A percentile compares a stretch with the other conserved stretches of the same genome.
phyloP scores from a whole-genome alignment of 106 monocot species.

The Alisma plantagoaquatica region DNA sequence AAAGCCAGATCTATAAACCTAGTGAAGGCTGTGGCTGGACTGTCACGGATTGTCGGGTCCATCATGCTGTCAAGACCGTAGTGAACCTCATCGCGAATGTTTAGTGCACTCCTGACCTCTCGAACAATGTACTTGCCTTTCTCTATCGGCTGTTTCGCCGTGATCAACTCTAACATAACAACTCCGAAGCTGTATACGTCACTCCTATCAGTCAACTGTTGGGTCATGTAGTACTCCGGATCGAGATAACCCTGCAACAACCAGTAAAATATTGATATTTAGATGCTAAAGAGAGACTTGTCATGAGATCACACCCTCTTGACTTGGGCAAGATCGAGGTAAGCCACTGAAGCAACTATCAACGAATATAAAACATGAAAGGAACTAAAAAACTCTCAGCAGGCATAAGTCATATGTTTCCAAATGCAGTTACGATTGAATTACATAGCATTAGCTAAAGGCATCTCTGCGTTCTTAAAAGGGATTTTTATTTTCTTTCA shows the following conservation, averaged over 20 bases:
- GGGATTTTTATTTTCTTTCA: no score
- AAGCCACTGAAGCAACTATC: no score
- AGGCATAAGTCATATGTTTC: no score
- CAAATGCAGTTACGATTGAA: no score
- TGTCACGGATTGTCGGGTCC: constrained; percentile 33
- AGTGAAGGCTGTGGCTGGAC: constrained; percentile 20
- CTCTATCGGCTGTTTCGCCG: constrained; percentile 32
- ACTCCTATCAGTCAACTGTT: constrained; percentile 53
- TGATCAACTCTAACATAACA: constrained; percentile 65
- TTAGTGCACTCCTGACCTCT: constrained; percentile 24
- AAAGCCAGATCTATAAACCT: constrained; percentile 49
- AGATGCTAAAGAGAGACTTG: no score
- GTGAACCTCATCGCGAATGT: constrained; percentile 21
- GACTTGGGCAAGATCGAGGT: no score
- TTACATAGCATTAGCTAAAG: no score
- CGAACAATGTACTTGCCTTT: constrained; percentile 41
- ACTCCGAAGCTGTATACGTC: constrained; percentile 75
- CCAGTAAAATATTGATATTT: neutral
- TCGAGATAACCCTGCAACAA: constrained; percentile 54
- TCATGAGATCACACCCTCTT: no score
- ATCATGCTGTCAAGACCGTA: constrained; percentile 37
- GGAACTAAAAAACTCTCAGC: no score
- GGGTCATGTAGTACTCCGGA: constrained; percentile 67
- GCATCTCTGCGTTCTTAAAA: no score
- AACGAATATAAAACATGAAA: no score